Percentiles rank a stretch among this genome's conserved stretches.
Conservation (phyloP, 2,329 filamentous ascomycete genomes). For the Beauveria sp. region DNA sequence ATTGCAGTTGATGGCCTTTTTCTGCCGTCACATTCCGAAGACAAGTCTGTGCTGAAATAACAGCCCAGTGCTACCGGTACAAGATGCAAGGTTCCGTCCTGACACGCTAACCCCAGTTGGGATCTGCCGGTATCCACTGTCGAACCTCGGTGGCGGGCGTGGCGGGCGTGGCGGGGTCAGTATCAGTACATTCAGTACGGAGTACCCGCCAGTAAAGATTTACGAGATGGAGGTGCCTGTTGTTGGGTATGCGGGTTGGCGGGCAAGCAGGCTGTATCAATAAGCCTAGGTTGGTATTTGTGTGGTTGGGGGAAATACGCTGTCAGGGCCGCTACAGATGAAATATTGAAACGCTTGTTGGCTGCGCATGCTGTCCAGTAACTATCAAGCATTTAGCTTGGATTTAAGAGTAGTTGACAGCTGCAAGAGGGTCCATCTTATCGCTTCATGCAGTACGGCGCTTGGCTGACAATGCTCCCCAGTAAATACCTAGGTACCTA, state of each 20-base stretch:
- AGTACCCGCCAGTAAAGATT: too few species aligned
- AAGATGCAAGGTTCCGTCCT: neutral
- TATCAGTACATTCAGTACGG: too few species aligned
- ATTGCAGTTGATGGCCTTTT: neutral
- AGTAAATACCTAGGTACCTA: too few species aligned
- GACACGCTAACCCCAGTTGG: neutral
- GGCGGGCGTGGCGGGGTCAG: neutral
- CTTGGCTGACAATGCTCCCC: too few species aligned
- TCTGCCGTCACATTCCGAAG: neutral
- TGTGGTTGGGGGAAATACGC: too few species aligned
- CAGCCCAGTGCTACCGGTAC: neutral
- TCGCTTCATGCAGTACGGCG: neutral
- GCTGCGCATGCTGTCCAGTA: neutral
- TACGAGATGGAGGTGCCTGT: neutral
- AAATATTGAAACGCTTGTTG: neutral
- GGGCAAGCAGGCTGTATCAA: too few species aligned
- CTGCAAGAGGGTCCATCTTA: neutral
- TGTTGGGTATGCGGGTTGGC: too few species aligned
- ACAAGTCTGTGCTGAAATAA: neutral
- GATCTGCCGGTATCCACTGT: neutral
- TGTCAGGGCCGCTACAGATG: too few species aligned
- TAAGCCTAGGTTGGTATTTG: too few species aligned
- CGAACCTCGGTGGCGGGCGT: neutral
- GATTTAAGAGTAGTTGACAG: conserved; percentile 2
- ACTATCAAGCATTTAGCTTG: neutral